Evolutionary conservation across 2,329 filamentous ascomycete species (phyloP).

Genomic region (Mycosphaerella sp.): DNA sequence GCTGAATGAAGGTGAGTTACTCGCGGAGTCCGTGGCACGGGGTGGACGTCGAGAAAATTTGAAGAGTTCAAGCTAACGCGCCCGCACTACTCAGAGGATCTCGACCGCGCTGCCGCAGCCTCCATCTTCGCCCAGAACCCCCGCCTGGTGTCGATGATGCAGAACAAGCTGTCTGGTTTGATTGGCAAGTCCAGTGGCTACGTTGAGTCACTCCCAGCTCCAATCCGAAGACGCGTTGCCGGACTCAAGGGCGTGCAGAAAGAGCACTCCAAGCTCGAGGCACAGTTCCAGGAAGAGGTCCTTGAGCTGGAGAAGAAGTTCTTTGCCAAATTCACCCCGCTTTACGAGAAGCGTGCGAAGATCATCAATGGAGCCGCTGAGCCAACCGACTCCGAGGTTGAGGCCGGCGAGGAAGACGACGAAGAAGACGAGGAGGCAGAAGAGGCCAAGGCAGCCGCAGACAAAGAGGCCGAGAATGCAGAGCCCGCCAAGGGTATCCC

Average conservation of each 20-base stretch:
- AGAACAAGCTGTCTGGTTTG: conserved; percentile 87
- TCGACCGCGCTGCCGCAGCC: conserved; percentile 79
- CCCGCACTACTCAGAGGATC: conserved; percentile 61
- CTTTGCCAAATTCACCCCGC: conserved; percentile 95
- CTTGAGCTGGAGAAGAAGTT: conserved; percentile 99
- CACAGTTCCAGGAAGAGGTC: conserved; percentile 97
- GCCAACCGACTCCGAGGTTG: conserved; percentile 79
- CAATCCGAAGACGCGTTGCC: conserved; percentile 86
- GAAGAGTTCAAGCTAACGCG: neutral
- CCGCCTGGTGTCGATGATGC: conserved; percentile 91
- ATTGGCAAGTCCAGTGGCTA: conserved; percentile 96
- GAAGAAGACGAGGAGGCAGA: conserved; percentile 59
- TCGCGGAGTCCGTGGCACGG: too few species aligned
- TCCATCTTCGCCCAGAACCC: conserved; percentile 96
- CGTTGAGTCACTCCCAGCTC: conserved; percentile 86
- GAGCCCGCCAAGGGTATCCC: conserved; percentile 71
- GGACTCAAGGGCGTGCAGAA: conserved; percentile 98
- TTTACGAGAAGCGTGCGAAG: conserved; percentile 89
- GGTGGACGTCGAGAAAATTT: conserved; percentile 35
- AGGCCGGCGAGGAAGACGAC: conserved; percentile 74
- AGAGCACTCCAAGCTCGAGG: conserved; percentile 96
- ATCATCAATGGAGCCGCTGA: conserved; percentile 86
- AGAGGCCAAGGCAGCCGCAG: conserved; percentile 51
- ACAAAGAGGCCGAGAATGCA: conserved; percentile 50
- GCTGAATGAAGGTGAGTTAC: conserved; percentile 80